phyloP scores from a whole-genome alignment of 306 rosid species.

The Gastrolobium villosum region DNA sequence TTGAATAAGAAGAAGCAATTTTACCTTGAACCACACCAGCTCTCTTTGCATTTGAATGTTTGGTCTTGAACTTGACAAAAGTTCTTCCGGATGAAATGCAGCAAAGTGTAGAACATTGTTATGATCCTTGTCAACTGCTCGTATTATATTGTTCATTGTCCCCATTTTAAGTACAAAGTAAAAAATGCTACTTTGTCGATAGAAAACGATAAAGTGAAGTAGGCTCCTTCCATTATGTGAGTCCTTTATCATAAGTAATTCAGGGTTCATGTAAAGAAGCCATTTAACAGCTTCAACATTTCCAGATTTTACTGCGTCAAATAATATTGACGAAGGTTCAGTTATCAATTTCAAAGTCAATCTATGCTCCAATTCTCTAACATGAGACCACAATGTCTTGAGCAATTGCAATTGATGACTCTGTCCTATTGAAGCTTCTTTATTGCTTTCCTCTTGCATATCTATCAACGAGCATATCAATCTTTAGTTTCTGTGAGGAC shows the following conservation, averaged over 20 bases:
- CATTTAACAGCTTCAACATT: background rate
- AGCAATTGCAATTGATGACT: background rate
- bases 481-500: no score
- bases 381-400: background rate
- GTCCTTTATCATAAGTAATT: background rate
- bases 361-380: background rate
- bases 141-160: background rate
- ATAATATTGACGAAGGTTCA: background rate
- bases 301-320: constrained; percentile 24
- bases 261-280: background rate
- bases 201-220: background rate
- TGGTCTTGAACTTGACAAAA: background rate
- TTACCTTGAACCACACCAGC: constrained; percentile 18
- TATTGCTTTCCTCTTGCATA: background rate
- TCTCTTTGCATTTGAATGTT: constrained; percentile 35
- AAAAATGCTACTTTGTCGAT: background rate
- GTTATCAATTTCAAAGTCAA: background rate
- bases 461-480: background rate
- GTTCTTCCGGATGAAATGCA: background rate
- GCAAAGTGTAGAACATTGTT: constrained; percentile 43
- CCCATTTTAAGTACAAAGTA: background rate
- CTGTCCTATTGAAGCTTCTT: background rate
- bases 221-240: background rate
- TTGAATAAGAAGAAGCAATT: no score
- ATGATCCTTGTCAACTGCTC: background rate